These are phyloP conservation scores for Diaporthe destruens DNA, from an alignment of 2,329 filamentous ascomycete species.

Conservation along the genomic window DNA sequence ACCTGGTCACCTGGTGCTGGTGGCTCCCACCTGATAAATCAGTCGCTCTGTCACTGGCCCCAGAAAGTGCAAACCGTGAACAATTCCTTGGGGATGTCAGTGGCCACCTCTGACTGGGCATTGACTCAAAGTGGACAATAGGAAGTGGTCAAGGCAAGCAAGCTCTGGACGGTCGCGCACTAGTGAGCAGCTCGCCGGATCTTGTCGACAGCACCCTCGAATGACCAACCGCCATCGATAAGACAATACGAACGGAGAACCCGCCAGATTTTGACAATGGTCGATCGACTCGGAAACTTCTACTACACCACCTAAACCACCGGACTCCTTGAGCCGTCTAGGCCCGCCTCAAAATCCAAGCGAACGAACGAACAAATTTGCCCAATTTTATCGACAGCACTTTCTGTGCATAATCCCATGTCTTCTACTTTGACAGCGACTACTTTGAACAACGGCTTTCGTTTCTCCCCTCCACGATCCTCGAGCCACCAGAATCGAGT, in stretches of 20 bases:
- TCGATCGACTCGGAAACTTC: constrained; percentile 19
- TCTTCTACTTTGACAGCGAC: constrained; percentile 39
- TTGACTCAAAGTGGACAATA: constrained; percentile 40
- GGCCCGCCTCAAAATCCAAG: constrained; percentile 7
- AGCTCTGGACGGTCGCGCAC: not conserved
- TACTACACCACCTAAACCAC: constrained; percentile 6
- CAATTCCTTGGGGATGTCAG: constrained; percentile 17
- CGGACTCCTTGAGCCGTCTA: constrained; percentile 7
- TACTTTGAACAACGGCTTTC: constrained; percentile 37
- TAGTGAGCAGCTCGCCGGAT: constrained; percentile 8
- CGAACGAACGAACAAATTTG: not conserved
- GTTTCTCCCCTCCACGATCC: constrained; percentile 34
- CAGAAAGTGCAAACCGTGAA: constrained; percentile 25
- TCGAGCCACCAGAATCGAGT: constrained; percentile 32
- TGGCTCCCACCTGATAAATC: constrained; percentile 6
- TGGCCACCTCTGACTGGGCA: constrained; percentile 33
- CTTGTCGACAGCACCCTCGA: constrained; percentile 13
- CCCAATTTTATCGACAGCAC: not conserved
- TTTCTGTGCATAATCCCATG: constrained; percentile 34
- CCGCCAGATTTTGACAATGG: constrained; percentile 11
- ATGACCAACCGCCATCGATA: constrained; percentile 30
- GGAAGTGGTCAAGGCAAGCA: constrained; percentile 5
- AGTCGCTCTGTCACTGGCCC: constrained; percentile 16
- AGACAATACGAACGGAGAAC: constrained; percentile 29
- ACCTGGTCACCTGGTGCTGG: not conserved